Conservation (phyloP, 2,329 filamentous ascomycete species). For the Xylaria sp. region DNA sequence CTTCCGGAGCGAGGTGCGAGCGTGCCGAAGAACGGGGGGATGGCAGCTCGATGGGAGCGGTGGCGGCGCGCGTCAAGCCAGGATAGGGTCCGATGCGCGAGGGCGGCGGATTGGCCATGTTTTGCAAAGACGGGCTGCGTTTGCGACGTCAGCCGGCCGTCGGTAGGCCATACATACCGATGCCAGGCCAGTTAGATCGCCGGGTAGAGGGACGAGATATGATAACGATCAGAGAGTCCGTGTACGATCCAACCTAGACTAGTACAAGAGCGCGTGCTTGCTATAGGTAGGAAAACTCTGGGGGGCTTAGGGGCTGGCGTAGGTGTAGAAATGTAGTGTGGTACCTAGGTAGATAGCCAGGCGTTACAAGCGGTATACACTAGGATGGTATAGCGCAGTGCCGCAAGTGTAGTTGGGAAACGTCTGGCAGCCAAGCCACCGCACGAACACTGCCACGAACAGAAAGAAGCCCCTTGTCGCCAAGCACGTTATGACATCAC, state of each 20-base stretch:
- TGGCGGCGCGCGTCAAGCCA: constrained; percentile 48
- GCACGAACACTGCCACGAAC: no score
- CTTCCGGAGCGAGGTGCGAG: constrained; percentile 78
- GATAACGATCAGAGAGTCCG: no score
- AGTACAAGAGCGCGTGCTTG: no score
- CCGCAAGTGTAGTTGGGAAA: background rate
- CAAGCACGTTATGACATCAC: background rate
- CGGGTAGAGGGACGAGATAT: background rate
- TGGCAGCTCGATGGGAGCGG: constrained; percentile 44
- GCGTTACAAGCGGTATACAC: background rate
- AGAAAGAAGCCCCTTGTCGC: background rate
- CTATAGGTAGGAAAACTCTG: no score
- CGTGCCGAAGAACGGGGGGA: constrained; percentile 59
- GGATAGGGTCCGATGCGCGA: constrained; percentile 21
- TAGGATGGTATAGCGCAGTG: background rate
- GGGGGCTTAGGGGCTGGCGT: no score
- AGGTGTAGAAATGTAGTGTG: background rate
- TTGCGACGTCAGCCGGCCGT: background rate
- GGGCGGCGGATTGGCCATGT: constrained; percentile 15
- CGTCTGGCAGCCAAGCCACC: background rate
- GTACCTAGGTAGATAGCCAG: background rate
- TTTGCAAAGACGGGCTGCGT: background rate
- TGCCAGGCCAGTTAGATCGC: background rate
- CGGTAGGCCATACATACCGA: background rate
- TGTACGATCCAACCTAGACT: no score